phyloP scores from a whole-genome alignment of 495 filamentous ascomycete species.

The Penicillium chermesinum region DNA sequence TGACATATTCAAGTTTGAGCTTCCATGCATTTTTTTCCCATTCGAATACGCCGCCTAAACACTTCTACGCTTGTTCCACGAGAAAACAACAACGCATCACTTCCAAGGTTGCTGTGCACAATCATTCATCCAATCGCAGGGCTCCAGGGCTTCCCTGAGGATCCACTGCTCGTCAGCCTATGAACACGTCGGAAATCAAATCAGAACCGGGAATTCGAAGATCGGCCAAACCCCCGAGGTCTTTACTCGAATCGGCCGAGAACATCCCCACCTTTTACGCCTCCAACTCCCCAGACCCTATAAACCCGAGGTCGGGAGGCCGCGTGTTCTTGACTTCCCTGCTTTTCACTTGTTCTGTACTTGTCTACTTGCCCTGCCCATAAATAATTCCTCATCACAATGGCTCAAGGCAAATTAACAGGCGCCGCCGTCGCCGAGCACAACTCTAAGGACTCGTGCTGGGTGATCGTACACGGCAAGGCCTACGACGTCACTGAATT shows the following conservation, averaged over 20 bases:
- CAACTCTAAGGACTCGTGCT: slow-evolving; percentile 74
- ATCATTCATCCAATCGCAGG: no score
- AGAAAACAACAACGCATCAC: no score
- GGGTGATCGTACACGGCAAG: slow-evolving; percentile 83
- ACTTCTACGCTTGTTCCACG: no score
- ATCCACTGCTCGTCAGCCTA: no score
- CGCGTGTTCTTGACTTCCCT: no score
- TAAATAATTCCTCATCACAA: slow-evolving; percentile 10
- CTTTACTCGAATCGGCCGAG: slow-evolving; percentile 21
- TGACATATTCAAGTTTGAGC: no score
- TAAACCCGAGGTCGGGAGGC: slow-evolving; percentile 34
- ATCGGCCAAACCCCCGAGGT: background rate
- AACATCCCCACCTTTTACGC: slow-evolving; percentile 20
- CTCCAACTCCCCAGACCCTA: slow-evolving; percentile 24
- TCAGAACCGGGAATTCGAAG: no score
- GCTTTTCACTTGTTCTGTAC: slow-evolving; percentile 3
- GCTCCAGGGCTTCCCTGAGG: no score
- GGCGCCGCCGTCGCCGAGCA: slow-evolving; percentile 75
- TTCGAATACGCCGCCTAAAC: no score
- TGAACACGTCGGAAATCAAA: no score
- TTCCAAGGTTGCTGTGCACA: no score
- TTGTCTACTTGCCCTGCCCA: background rate
- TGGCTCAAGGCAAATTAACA: slow-evolving; percentile 50
- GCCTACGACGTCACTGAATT: slow-evolving; percentile 86
- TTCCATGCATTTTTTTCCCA: no score